Conservation (phyloP, 208 protist genomes). For the Acanthamoeba castellanii region DNA sequence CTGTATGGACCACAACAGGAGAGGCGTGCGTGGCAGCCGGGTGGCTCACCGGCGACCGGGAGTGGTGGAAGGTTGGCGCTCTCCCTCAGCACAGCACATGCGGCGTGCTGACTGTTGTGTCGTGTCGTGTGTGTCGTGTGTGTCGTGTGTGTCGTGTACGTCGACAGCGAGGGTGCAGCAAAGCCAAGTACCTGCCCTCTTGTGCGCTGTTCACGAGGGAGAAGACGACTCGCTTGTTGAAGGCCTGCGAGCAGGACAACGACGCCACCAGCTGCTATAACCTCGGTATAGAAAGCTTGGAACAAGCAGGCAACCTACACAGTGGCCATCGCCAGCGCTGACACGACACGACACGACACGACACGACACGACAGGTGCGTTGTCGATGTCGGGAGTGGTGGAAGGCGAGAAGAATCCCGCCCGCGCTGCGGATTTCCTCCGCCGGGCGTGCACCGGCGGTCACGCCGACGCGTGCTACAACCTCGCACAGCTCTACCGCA, state of each 20-base stretch:
- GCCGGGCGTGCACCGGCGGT: neutral
- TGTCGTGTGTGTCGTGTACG: neutral
- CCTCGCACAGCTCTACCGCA: slow-evolving; percentile 45
- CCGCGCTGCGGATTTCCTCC: neutral
- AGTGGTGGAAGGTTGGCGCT: slow-evolving; percentile 6
- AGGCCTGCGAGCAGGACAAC: slow-evolving; percentile 8
- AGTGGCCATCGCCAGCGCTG: neutral
- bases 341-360: neutral
- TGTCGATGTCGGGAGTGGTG: slow-evolving; percentile 3
- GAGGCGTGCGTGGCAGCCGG: slow-evolving; percentile 8
- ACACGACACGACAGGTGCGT: neutral
- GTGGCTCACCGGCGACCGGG: neutral
- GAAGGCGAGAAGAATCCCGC: neutral
- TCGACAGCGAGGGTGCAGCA: slow-evolving; percentile 24
- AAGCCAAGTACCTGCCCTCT: slow-evolving; percentile 8
- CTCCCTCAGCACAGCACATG: neutral
- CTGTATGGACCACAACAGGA: neutral
- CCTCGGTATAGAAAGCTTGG: neutral
- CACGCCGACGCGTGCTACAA: slow-evolving; percentile 39
- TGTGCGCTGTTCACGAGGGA: neutral
- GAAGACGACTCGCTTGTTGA: neutral
- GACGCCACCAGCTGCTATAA: slow-evolving; percentile 2
- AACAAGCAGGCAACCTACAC: neutral
- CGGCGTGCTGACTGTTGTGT: neutral
- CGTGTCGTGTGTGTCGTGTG: no score